Base-by-base conservation (phyloP, 2,329 filamentous ascomycete genomes). In the Claviceps cyperi region DNA sequence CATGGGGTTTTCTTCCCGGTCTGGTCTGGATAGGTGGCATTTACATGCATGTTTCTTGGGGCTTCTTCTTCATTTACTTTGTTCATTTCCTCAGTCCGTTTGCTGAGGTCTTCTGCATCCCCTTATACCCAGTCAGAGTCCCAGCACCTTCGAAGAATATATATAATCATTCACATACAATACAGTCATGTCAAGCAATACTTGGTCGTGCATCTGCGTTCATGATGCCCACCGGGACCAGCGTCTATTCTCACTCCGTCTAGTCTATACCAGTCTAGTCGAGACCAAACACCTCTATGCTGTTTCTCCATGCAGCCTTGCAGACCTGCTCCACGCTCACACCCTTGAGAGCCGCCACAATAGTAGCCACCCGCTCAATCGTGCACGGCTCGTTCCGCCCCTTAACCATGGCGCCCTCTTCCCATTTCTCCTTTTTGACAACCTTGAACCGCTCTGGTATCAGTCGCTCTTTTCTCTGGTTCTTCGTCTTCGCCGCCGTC, bases 341-440 rank as follows among this genome's bases (percentile, higher is more conserved):
- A 0, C 78, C 86, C 66, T 95, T 96, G 55, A 97, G 84, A 41
- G 76, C 81, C 1, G 92, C 91, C 55, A 98, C 82, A 48, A 91
- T 86, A 64, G 84, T 81, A n/a, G 88, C 92, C 14, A 98, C 86
- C 49, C 84, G 81, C 55, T 83, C 80, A 56, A 98, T 96, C 49
- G 78, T 84, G 58, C 84, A 90, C 9, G 91, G 87, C 67, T 98
- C 92, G 62, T 98, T 98, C 53, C 92, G 79, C 0, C 91, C 88
- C 69, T 97, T 98, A 49, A 98, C 78, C 86, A 96, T 91, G 40
- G 75, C 76, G 0, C 90, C 91, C 59, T 86, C 80, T 43, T 79
- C 77, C 84, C 89, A 98, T 65, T 86, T 94, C 69, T 98, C 92
- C 69, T 95, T 97, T 74, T 97, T 98, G 32, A 96, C 84, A 4